Conservation (phyloP, 208 protist genomes). For the Acanthamoeba lugdunensis region DNA sequence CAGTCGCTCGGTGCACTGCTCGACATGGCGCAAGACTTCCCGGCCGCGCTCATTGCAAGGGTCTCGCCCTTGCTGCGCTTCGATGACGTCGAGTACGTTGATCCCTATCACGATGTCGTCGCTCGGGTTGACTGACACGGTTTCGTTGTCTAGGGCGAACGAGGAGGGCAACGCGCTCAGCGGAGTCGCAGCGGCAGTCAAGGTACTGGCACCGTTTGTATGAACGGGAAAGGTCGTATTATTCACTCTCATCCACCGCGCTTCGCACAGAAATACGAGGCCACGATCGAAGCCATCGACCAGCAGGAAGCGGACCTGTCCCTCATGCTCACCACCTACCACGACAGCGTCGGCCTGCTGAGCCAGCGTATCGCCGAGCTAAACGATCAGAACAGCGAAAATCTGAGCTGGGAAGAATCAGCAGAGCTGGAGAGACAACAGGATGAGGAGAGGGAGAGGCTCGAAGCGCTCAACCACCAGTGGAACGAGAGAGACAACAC, state of each 20-base stretch:
- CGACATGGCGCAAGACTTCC: background rate
- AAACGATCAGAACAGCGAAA: constrained; percentile 25
- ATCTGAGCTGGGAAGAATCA: constrained; percentile 50
- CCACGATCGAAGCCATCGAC: constrained; percentile 1
- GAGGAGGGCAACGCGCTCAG: background rate
- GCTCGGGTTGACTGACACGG: too few species aligned
- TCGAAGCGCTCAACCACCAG: background rate
- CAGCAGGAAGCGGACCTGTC: background rate
- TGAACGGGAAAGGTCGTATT: too few species aligned
- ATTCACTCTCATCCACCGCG: too few species aligned
- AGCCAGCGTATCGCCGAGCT: constrained; percentile 33
- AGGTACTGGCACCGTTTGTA: background rate
- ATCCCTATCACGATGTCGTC: background rate
- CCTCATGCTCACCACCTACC: constrained; percentile 12
- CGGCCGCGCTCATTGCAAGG: background rate
- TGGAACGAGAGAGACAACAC: constrained; percentile 39
- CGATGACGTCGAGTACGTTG: background rate
- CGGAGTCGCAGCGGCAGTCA: background rate
- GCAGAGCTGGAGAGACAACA: constrained; percentile 21
- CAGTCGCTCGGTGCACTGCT: background rate
- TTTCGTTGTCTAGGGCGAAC: background rate
- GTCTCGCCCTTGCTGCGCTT: background rate
- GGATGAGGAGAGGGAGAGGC: constrained; percentile 7
- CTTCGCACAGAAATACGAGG: background rate
- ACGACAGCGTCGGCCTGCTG: background rate